Conservation (phyloP, 2,329 filamentous ascomycete species). For the Cephalotrichum gorgonifer region DNA sequence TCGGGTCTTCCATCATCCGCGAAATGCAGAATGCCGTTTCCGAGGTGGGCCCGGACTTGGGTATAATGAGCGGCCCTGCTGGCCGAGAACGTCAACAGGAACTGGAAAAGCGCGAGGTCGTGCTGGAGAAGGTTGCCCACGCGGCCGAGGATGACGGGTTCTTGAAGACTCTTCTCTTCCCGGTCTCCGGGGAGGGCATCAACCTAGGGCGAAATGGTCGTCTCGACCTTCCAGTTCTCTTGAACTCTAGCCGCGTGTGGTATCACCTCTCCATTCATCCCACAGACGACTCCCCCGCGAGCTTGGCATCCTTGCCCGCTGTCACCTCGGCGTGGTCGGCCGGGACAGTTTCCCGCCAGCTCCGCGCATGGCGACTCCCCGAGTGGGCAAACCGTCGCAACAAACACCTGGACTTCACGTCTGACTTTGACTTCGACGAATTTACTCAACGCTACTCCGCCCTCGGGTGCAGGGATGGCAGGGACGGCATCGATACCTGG, state of each 20-base stretch:
- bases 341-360: constrained; percentile 80
- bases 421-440: constrained; percentile 91
- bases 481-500: constrained; percentile 91
- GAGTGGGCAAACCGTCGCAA: constrained; percentile 96
- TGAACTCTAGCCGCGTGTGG: constrained; percentile 85
- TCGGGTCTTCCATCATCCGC: constrained; percentile 71
- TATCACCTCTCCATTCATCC: constrained; percentile 89
- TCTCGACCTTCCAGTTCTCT: constrained; percentile 62
- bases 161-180: constrained; percentile 71
- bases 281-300: constrained; percentile 72
- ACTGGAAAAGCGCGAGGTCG: constrained; percentile 69
- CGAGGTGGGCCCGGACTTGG: constrained; percentile 68
- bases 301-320: constrained; percentile 59
- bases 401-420: constrained; percentile 86
- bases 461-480: constrained; percentile 80
- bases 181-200: constrained; percentile 67
- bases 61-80: constrained; percentile 56
- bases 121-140: constrained; percentile 79
- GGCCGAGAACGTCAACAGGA: constrained; percentile 67
- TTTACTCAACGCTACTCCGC: constrained; percentile 74
- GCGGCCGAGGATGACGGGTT: constrained; percentile 77
- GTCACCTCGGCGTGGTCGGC: constrained; percentile 86
- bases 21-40: constrained; percentile 79
- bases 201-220: constrained; percentile 67
- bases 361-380: constrained; percentile 84